Conservation (phyloP, 202 grass and related monocot genomes). For the Alloteropsis angusta region DNA sequence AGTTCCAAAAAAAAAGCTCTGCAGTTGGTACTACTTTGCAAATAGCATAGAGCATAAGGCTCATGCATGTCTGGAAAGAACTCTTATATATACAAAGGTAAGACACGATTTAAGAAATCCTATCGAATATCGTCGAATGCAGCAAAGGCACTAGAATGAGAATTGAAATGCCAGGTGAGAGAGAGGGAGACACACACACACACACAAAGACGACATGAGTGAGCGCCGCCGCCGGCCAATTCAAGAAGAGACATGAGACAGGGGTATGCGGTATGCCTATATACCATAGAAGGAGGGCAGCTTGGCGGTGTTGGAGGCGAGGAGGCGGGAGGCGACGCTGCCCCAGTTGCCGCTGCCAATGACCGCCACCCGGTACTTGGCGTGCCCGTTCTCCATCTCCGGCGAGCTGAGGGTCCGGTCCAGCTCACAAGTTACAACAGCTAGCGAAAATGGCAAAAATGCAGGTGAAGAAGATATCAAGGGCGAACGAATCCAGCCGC, state of each 20-base stretch:
- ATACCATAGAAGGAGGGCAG: slow-evolving; percentile 62
- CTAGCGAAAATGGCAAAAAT: neutral
- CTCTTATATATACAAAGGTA: neutral
- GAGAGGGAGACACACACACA: too few species aligned
- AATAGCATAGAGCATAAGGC: neutral
- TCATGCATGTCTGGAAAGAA: neutral
- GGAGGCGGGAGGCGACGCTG: slow-evolving; percentile 82
- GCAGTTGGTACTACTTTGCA: neutral
- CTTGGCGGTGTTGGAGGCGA: slow-evolving; percentile 92
- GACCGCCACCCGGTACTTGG: slow-evolving; percentile 55
- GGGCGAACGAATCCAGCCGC: neutral
- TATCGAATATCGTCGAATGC: neutral
- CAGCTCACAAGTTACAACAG: too few species aligned
- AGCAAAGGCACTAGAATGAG: neutral
- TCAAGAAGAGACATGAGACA: neutral
- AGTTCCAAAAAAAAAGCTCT: neutral
- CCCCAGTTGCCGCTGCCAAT: slow-evolving; percentile 97
- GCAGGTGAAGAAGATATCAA: too few species aligned
- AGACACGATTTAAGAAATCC: neutral
- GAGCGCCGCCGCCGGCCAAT: neutral
- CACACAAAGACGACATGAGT: neutral
- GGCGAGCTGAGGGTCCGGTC: neutral
- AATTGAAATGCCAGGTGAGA: neutral
- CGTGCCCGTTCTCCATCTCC: slow-evolving; percentile 41
- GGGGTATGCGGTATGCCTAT: too few species aligned